phyloP scores from a whole-genome alignment of 179 eudicot species.

The Silene coronaria region DNA sequence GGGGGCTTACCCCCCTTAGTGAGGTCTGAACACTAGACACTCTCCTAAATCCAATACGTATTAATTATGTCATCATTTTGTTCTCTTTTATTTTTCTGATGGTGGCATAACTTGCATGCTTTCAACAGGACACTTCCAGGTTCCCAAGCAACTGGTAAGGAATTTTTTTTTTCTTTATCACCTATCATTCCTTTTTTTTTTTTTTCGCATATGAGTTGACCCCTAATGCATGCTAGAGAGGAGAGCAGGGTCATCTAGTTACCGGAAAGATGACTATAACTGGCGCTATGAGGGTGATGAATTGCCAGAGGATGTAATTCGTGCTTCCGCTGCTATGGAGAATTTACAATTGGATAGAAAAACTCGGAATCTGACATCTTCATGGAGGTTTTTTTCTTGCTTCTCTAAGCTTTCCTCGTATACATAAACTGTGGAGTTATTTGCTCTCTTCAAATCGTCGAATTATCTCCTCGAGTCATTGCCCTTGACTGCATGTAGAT shows the following conservation, averaged over 20 bases:
- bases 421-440: not conserved
- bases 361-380: conserved; percentile 73
- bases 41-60: not conserved
- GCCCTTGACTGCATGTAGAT: not conserved
- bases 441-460: not conserved
- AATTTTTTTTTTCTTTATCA: not conserved
- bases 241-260: conserved; percentile 78
- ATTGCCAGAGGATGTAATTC: conserved; percentile 63
- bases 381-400: conserved; percentile 67
- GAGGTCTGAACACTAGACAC: conserved; percentile 40
- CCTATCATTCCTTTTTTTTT: not conserved
- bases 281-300: conserved; percentile 81
- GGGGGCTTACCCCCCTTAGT: conserved; percentile 91
- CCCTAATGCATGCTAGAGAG: conserved; percentile 42
- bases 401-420: conserved; percentile 7
- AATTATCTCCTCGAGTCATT: not conserved
- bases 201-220: not conserved
- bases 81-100: not conserved
- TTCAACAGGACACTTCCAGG: conserved; percentile 51
- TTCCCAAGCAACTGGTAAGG: conserved; percentile 83
- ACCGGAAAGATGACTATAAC: conserved; percentile 80
- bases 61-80: not conserved
- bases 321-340: conserved; percentile 77
- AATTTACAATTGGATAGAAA: conserved; percentile 92
- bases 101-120: conserved; percentile 9